Evolutionary conservation across 345 rosid species (phyloP), one percentile per base, ranked within the genome.

Genomic region (Acer negundo): DNA sequence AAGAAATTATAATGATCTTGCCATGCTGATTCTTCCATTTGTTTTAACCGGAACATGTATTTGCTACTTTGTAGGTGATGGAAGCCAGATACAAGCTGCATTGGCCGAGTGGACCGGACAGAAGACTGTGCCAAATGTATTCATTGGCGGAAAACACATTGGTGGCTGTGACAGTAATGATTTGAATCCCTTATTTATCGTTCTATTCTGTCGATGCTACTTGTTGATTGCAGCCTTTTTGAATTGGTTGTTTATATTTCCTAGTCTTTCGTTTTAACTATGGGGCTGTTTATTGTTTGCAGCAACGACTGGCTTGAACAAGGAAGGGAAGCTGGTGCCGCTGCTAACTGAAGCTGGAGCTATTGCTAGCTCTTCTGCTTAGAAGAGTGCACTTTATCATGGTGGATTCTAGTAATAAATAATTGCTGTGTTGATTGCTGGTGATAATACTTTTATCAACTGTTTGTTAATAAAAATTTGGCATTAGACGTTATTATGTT

Each of bases 151-250:
- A 62, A 86, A 90, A 11, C 96, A 92, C 86, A 89, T 94, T 2
- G 97, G 98, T 58, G 97, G 97, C 81, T 94, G 94, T 31, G 93
- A 91, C 77, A 0, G 98, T 94, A 86, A 22, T n/a, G 83, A 15
- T 76, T 66, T 76, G 20, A 1, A 2, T 40, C 66, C 46, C 62
- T 44, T 73, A 17, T 23, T 31, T 73, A 17, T 23, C 56, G 20
- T 10, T 58, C 62, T 58, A n/a, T 11, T 59, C 9, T 22, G 3
- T 16, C 46, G 46, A 42, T 42, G 49, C 49, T 46, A 46, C 49
- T 46, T 46, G 49, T 46, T 46, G 8, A 23, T 35, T 35, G 38
- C 38, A 35, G 38, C 38, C 38, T 5, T 35, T 35, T 35, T 35
- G 38, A 35, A 35, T 73, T 31, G 1, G 7, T 56, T 69, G 28